phyloP scores from a whole-genome alignment of 2,329 filamentous ascomycete genomes.

The Venturia pyrina region DNA sequence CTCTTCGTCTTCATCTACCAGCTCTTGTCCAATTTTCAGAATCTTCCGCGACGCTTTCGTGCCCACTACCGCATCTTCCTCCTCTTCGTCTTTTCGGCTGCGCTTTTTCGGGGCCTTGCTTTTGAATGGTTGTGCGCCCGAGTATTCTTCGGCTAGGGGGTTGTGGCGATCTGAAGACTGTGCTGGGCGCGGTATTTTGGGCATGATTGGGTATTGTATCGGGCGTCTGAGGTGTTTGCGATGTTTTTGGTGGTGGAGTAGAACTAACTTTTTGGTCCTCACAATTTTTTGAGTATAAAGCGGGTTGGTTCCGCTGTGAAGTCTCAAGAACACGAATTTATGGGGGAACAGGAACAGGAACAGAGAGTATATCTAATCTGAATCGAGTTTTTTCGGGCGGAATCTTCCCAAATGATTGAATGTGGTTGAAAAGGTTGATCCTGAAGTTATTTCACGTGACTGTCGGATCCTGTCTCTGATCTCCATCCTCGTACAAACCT shows the following conservation, averaged over 20 bases:
- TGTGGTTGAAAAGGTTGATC: no score
- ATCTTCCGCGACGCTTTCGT: slow-evolving; percentile 83
- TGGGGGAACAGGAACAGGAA: no score
- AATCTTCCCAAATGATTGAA: no score
- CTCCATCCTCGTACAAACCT: no score
- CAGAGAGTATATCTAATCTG: not conserved
- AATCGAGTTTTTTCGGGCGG: not conserved
- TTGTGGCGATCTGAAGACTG: slow-evolving; percentile 62
- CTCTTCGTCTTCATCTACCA: slow-evolving; percentile 69
- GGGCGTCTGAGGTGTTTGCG: not conserved
- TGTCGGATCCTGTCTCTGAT: not conserved
- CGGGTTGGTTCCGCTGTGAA: not conserved
- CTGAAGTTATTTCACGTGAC: not conserved
- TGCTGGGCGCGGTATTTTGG: slow-evolving; percentile 55
- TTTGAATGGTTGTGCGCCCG: slow-evolving; percentile 59
- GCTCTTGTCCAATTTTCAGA: slow-evolving; percentile 75
- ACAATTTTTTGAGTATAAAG: not conserved
- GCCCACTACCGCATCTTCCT: slow-evolving; percentile 67
- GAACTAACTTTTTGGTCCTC: not conserved
- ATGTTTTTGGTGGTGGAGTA: not conserved
- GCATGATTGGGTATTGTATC: slow-evolving; percentile 46
- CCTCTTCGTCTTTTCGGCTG: slow-evolving; percentile 49
- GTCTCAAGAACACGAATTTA: not conserved
- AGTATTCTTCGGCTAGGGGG: slow-evolving; percentile 83
- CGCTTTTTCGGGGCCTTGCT: slow-evolving; percentile 55